Evolutionary conservation across 2,329 filamentous ascomycete species (phyloP), one percentile per base, ranked within the genome.

Genomic region (Plenodomus tracheiphilus): DNA sequence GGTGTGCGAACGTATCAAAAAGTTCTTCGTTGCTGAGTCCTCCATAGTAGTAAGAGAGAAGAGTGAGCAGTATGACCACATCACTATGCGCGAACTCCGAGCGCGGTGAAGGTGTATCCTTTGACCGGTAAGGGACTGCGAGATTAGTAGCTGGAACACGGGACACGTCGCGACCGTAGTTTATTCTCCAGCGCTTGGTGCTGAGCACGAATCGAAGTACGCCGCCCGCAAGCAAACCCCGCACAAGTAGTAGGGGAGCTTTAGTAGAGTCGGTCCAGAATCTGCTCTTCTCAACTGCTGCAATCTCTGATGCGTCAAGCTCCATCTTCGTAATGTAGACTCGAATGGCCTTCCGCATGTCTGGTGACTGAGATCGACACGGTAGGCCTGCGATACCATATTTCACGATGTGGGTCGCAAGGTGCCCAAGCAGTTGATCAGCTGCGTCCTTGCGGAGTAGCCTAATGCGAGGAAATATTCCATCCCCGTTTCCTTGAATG

Each of bases 11-110:
- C 0, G 73, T 68, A 1, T 68, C 51, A 8, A 76, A 75, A 0
- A 89, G 59, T 1, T 86, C 75, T 0, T 78, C 61, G 13, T 85
- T 64, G 0, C 47, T 51, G 0, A 89, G 73, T 0, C 86, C 85
- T 0, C 72, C 71, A 41, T 89, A 86, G 58, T 91, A 91, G 58
- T 87, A 89, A 0, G 81, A 78, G 0, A 91, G 69, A 11, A 81
- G 85, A 0, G 86, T 90, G 1, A 91, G 73, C 0, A 84, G 28
- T 2, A 90, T 85, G 0, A 82, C 77, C 0, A 87, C 84, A 56
- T 91, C 81, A 0, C 86, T 85, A 54, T 91, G 86, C 0, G 84
- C 83, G 61, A 81, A 90, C 56, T 90, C 86, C 0, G 85, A 81
- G 5, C 82, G 77, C 0, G 82, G 79, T 0, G 79, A 80, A 0